Evolutionary conservation across 768 basidiomycete species (phyloP), one percentile per base, ranked within the genome.

Genomic region (Leccinum imitatum): DNA sequence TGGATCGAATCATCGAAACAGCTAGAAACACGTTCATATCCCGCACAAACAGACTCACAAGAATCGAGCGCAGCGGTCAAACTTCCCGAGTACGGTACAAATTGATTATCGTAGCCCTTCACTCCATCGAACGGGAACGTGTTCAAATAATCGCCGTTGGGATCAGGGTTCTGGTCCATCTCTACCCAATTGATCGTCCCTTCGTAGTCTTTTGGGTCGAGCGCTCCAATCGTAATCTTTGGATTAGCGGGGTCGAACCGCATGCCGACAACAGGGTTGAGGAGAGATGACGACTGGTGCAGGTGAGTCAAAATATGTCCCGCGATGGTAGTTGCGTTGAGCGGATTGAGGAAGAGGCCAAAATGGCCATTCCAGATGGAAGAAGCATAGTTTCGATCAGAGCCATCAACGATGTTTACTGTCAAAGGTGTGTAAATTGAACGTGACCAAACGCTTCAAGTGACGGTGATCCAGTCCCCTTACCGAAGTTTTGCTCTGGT

Each of bases 251-350:
- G 63, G 53, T 72, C 68, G 27, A 72, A 72, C 9, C 70, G 63
- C 66, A 72, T 65, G 15, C 71, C 72, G 9, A 72, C 25, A 11
- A 72, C 72, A 21, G 71, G 71, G 33, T 73, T 72, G 50, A 72
- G 72, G 14, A 72, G 63, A 33, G 66, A 64, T 10, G 63, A 62
- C 1, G 67, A 70, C 6, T 65, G 21, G 8, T 72, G 19, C 14
- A 71, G 19, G 8, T 50, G 65, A 1, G 63, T 69, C 14, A 71
- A n/a, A 23, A 66, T 4, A 51, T 71, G 65, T 21, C 25, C 48
- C 13, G 56, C 39, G 7, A 58, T 21, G 13, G 55, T 10, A 0
- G 65, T 65, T 19, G 59, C 19, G 31, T 67, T 70, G 5, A 68
- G 59, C 0, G 71, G 70, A 52, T 64, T 15, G 46, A 70, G 59